These are phyloP conservation scores for Calvatia gigantea DNA, from an alignment of 768 basidiomycete genomes.

Conservation along the genomic window DNA sequence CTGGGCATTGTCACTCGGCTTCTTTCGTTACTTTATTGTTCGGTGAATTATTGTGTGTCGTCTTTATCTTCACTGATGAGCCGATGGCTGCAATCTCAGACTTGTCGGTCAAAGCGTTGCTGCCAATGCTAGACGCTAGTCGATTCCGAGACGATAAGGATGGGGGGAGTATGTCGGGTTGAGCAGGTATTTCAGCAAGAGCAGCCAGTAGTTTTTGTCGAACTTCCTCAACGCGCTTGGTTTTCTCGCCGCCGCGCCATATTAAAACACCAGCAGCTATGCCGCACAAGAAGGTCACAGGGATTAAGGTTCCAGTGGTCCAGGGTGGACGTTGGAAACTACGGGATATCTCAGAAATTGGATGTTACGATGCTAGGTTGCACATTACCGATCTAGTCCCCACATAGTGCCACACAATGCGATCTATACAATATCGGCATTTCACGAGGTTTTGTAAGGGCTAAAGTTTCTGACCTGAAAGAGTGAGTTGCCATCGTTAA, in stretches of 20 bases:
- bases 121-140: conserved; percentile 29
- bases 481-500: conserved; percentile 74
- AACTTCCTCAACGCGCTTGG: conserved; percentile 65
- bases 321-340: conserved; percentile 67
- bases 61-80: not conserved
- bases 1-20: not conserved
- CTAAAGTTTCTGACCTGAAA: conserved; percentile 54
- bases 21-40: not conserved
- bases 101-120: not conserved
- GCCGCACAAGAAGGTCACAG: conserved; percentile 70
- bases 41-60: not conserved
- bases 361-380: not conserved
- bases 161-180: not conserved
- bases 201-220: conserved; percentile 53
- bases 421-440: conserved; percentile 29
- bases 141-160: conserved; percentile 13
- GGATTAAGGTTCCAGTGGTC: conserved; percentile 68
- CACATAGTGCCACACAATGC: conserved; percentile 79
- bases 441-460: not conserved
- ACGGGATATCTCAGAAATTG: not conserved
- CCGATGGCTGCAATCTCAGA: not conserved
- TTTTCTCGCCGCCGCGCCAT: conserved; percentile 67
- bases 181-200: conserved; percentile 23
- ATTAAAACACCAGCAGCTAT: conserved; percentile 72
- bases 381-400: conserved; percentile 59